These are phyloP conservation scores for Yamadazyma spencermartinsiae DNA, from an alignment of 1,139 yeast species.

Conservation along the genomic window DNA sequence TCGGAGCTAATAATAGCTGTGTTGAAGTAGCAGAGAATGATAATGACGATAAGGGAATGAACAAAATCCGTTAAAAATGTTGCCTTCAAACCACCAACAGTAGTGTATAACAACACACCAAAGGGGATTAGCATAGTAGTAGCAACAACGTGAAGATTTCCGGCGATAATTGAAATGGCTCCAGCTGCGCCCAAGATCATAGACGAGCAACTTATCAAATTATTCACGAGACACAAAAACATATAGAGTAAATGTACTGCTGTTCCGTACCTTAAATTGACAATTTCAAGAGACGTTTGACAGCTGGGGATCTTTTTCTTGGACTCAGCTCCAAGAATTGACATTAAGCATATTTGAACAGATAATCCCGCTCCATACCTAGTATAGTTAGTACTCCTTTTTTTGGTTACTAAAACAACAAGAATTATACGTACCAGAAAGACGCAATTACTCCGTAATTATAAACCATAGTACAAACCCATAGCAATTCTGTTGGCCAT, in stretches of 20 bases:
- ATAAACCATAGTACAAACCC: conserved; percentile 28
- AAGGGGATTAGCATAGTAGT: conserved; percentile 37
- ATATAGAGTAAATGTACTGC: conserved; percentile 30
- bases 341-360: conserved; percentile 30
- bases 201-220: conserved; percentile 32
- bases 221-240: conserved; percentile 32
- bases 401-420: too few species aligned
- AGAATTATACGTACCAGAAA: too few species aligned
- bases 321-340: conserved; percentile 29
- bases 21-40: conserved; percentile 27
- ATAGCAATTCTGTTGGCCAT: conserved; percentile 33
- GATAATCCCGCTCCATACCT: conserved; percentile 30
- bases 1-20: conserved; percentile 28
- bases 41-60: conserved; percentile 34
- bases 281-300: conserved; percentile 32
- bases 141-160: conserved; percentile 33
- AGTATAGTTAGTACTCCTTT: too few species aligned
- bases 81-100: conserved; percentile 44
- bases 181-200: conserved; percentile 42
- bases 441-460: conserved; percentile 30
- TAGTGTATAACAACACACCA: conserved; percentile 37
- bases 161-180: conserved; percentile 35
- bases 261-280: conserved; percentile 31
- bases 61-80: conserved; percentile 40
- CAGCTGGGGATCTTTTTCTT: conserved; percentile 31